These are phyloP conservation scores for Hymenotorrendiella dingleyae DNA, from an alignment of 2,329 filamentous ascomycete genomes.

Conservation along the genomic window DNA sequence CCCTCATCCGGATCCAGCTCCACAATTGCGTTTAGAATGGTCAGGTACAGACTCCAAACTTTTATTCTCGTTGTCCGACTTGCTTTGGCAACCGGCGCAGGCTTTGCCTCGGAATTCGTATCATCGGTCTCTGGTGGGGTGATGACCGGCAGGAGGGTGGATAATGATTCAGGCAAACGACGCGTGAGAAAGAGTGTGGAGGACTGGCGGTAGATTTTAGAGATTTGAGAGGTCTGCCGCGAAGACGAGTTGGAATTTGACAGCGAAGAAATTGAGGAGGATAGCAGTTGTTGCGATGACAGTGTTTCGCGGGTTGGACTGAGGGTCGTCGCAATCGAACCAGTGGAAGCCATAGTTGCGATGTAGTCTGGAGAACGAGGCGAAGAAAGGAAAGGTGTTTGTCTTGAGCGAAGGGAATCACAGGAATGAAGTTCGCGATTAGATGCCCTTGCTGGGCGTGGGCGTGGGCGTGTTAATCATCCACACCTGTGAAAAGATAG, in stretches of 20 bases:
- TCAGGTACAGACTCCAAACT: slow-evolving; percentile 95
- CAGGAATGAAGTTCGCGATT: slow-evolving; percentile 20
- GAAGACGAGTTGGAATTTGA: slow-evolving; percentile 55
- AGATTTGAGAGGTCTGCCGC: slow-evolving; percentile 65
- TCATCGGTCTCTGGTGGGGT: slow-evolving; percentile 41
- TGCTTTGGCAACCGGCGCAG: slow-evolving; percentile 67
- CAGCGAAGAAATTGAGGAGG: slow-evolving; percentile 65
- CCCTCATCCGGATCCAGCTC: slow-evolving; percentile 88
- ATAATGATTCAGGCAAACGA: slow-evolving; percentile 81
- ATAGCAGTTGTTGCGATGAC: slow-evolving; percentile 51
- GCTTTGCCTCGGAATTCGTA: slow-evolving; percentile 34
- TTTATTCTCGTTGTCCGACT: slow-evolving; percentile 83
- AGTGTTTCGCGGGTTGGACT: slow-evolving; percentile 35
- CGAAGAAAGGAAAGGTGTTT: not conserved
- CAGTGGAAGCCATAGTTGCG: slow-evolving; percentile 24
- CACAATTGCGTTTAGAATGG: slow-evolving; percentile 82
- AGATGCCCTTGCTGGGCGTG: not conserved
- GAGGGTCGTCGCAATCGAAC: slow-evolving; percentile 25
- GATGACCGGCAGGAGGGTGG: slow-evolving; percentile 78
- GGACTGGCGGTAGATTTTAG: slow-evolving; percentile 89
- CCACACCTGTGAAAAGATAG: not conserved
- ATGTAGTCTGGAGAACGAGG: slow-evolving; percentile 3
- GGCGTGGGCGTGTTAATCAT: not conserved
- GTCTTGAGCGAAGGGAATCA: not conserved
- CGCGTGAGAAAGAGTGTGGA: slow-evolving; percentile 93